Evolutionary conservation across 495 filamentous ascomycete species (phyloP), one percentile per base, ranked within the genome.

Genomic region (Trichoderma gamsii): DNA sequence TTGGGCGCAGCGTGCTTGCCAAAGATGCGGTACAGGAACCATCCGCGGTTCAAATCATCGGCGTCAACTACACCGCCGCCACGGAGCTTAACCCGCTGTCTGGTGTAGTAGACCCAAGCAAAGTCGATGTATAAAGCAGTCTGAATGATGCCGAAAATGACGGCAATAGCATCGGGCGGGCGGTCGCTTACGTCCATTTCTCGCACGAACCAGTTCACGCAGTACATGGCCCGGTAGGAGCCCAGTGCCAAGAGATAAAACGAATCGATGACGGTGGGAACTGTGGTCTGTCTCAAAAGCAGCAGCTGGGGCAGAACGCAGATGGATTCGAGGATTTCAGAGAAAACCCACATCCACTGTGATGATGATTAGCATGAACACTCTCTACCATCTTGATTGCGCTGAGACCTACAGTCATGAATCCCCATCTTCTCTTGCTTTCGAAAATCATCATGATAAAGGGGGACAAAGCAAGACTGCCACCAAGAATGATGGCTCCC

Each of bases 241-340:
- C 96, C 96, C 1, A 98, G 84, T 7, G 92, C 87, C 38, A 94
- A 79, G 59, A 98, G 89, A 77, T 99, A 99, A 79, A 90, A 97
- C 9, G 91, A 95, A 73, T 96, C 92, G 78, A 99, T 93, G 46
- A 97, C 95, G 13, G 96, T 98, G 3, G 95, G 96, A 3, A 97
- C 92, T 41, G 88, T 92, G 25, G 95, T 98, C 75, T 98, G 92
- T 61, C 95, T 90, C 29, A 98, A 87, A 29, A 98, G 86, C 15
- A 97, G 83, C 0, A 98, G 87, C 73, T 99, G 95, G 0, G 96
- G 96, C 18, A 98, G 85, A 13, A 98, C 87, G 76, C 89, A 92
- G 63, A 97, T 85, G 29, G 92, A 93, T 78, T 99, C 96, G 66
- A 98, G 87, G 66, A 95, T 88, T 44, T 93, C 86, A 13, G 91